phyloP scores from a whole-genome alignment of 2,329 filamentous ascomycete species.

The Aureobasidium sp. region DNA sequence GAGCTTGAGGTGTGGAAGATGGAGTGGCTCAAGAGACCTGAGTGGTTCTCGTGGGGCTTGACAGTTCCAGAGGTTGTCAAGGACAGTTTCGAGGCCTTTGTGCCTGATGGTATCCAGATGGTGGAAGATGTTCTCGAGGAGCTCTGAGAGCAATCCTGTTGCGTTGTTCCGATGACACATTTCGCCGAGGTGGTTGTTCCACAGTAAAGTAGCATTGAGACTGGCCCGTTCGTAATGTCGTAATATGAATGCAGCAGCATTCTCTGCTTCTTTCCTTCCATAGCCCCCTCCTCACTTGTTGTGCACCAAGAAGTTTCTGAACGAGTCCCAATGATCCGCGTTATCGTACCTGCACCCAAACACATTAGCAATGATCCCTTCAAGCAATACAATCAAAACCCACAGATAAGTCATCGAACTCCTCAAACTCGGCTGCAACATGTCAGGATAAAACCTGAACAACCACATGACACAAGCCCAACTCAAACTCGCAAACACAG shows the following conservation, averaged over 20 bases:
- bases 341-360: slow-evolving; percentile 68
- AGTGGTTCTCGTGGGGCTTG: not conserved
- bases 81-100: not conserved
- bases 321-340: slow-evolving; percentile 88
- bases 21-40: not conserved
- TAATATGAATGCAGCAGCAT: not conserved
- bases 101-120: not conserved
- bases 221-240: not conserved
- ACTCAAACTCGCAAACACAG: slow-evolving; percentile 88
- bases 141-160: not conserved
- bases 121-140: slow-evolving; percentile 3
- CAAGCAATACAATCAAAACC: slow-evolving; percentile 35
- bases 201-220: not conserved
- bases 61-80: not conserved
- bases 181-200: not conserved
- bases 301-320: slow-evolving; percentile 87
- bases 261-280: not conserved
- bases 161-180: not conserved
- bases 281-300: slow-evolving; percentile 59
- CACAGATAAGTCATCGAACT: slow-evolving; percentile 99
- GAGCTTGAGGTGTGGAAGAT: not conserved
- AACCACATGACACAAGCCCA: slow-evolving; percentile 98
- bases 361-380: slow-evolving; percentile 4
- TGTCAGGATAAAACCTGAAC: slow-evolving; percentile 92
- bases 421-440: slow-evolving; percentile 89